Evolutionary conservation across 371 early-diverging fungal genomes (phyloP).

Genomic region (Rhizopus sp.): DNA sequence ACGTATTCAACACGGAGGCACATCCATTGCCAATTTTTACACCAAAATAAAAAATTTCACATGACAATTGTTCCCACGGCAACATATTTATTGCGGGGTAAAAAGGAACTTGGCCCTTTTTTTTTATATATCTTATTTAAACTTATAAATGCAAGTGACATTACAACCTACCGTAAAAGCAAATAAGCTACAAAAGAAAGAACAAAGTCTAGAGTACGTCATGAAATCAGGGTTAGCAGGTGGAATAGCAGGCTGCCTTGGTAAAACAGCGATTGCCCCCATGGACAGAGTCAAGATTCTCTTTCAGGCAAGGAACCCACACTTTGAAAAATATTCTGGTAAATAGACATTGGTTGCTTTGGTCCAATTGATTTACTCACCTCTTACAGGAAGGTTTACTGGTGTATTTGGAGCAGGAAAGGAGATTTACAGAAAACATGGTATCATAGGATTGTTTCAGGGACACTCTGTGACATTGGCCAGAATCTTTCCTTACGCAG

Average conservation of each 20-base stretch:
- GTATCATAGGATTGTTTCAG: conserved; percentile 82
- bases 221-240: conserved; percentile 35
- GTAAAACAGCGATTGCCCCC: conserved; percentile 90
- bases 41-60: conserved; percentile 22
- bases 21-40: conserved; percentile 78
- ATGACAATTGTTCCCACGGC: conserved; percentile 4
- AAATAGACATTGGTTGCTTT: conserved; percentile 1
- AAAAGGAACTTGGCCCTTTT: background rate
- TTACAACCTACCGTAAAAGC: background rate
- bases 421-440: conserved; percentile 68
- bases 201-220: conserved; percentile 32
- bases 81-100: background rate
- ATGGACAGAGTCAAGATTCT: conserved; percentile 95
- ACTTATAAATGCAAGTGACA: background rate
- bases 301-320: conserved; percentile 87
- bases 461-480: conserved; percentile 90
- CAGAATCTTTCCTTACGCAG: conserved; percentile 92
- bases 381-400: conserved; percentile 60
- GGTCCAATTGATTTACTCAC: background rate
- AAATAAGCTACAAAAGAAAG: conserved; percentile 11
- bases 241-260: conserved; percentile 49
- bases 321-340: conserved; percentile 79
- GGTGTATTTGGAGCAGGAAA: conserved; percentile 79
- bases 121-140: background rate
- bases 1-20: conserved; percentile 90